These are phyloP conservation scores for Pythium coloratum DNA, from an alignment of 352 stramenopile species.

Conservation along the genomic window DNA sequence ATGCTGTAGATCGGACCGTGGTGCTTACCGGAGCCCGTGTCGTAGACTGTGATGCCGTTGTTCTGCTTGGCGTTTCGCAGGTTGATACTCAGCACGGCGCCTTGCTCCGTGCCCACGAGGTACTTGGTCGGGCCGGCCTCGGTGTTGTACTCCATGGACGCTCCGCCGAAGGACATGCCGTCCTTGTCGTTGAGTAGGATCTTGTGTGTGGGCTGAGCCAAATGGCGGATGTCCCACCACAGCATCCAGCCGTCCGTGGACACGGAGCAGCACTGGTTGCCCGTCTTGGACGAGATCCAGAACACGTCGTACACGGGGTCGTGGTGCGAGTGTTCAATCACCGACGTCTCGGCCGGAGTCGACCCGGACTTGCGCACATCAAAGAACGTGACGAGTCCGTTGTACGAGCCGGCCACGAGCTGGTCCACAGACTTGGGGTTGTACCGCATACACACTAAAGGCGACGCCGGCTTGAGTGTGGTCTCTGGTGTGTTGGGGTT, in stretches of 20 bases:
- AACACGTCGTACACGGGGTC: slow-evolving; percentile 97
- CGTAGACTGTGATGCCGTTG: slow-evolving; percentile 96
- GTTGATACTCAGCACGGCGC: slow-evolving; percentile 94
- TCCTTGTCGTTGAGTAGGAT: slow-evolving; percentile 78
- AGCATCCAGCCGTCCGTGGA: slow-evolving; percentile 95
- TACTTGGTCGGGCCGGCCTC: slow-evolving; percentile 97
- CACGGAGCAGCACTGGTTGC: slow-evolving; percentile 95
- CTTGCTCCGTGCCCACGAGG: slow-evolving; percentile 97
- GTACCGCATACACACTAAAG: slow-evolving; percentile 93
- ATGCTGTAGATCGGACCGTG: slow-evolving; percentile 96
- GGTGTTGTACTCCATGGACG: slow-evolving; percentile 96
- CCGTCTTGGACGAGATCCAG: slow-evolving; percentile 96
- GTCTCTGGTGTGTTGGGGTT: slow-evolving; percentile 97
- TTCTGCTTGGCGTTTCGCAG: slow-evolving; percentile 96
- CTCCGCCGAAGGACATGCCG: slow-evolving; percentile 90
- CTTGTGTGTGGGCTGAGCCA: slow-evolving; percentile 82
- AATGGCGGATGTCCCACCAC: slow-evolving; percentile 89
- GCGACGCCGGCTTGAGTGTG: slow-evolving; percentile 88
- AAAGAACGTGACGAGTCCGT: slow-evolving; percentile 96
- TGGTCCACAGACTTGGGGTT: slow-evolving; percentile 97
- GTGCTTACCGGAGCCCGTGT: slow-evolving; percentile 93
- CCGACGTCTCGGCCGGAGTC: slow-evolving; percentile 87
- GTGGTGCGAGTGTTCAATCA: slow-evolving; percentile 97
- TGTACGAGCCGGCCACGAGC: slow-evolving; percentile 95
- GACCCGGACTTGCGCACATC: slow-evolving; percentile 93